Evolutionary conservation across 2,329 filamentous ascomycete genomes (phyloP).

Genomic region (Dryadomyces quercus-mongolicae): DNA sequence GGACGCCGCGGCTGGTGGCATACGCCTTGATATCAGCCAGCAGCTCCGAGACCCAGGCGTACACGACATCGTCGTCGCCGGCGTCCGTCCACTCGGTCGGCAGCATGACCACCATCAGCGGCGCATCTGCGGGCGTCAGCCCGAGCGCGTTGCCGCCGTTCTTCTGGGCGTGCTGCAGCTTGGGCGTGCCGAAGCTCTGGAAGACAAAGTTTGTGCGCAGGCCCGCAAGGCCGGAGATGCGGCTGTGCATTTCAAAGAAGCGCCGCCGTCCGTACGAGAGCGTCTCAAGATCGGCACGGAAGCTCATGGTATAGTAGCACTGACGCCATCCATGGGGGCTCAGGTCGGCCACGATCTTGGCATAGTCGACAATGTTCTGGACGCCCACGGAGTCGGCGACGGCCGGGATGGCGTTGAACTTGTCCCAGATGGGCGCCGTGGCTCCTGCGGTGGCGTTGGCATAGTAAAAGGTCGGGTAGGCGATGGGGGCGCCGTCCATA

Average conservation of each 20-base stretch:
- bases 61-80: slow-evolving; percentile 19
- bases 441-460: not conserved
- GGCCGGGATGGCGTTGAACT: slow-evolving; percentile 1
- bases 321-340: not conserved
- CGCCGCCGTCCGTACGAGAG: slow-evolving; percentile 3
- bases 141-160: slow-evolving; percentile 30
- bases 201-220: slow-evolving; percentile 5
- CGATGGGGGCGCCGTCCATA: not conserved
- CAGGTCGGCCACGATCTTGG: not conserved
- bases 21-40: slow-evolving; percentile 15
- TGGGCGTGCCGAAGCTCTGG: slow-evolving; percentile 12
- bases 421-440: slow-evolving; percentile 1
- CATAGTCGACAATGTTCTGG: not conserved
- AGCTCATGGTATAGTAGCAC: slow-evolving; percentile 3
- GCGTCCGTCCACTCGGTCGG: slow-evolving; percentile 14
- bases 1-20: slow-evolving; percentile 17
- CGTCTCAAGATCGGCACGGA: slow-evolving; percentile 8
- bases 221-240: not conserved
- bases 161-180: slow-evolving; percentile 18
- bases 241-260: slow-evolving; percentile 4
- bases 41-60: slow-evolving; percentile 11
- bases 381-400: not conserved
- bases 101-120: slow-evolving; percentile 10
- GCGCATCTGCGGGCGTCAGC: slow-evolving; percentile 10
- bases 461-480: not conserved